These are phyloP conservation scores for Aspergillus leporis DNA, from an alignment of 495 filamentous ascomycete species.

Conservation along the genomic window DNA sequence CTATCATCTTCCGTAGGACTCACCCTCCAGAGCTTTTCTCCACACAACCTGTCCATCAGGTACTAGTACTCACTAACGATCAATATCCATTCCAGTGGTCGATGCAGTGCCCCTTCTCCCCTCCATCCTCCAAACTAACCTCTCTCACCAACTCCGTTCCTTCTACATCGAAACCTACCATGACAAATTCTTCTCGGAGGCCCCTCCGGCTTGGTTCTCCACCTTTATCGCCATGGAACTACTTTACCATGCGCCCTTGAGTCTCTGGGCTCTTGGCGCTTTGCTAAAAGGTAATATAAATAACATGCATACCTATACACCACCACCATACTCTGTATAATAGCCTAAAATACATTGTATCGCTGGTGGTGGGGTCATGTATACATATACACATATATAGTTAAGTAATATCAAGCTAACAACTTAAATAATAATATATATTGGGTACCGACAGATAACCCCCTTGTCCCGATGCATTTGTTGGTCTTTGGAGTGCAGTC, in stretches of 20 bases:
- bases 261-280: slow-evolving; percentile 61
- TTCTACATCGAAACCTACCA: slow-evolving; percentile 69
- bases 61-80: not conserved
- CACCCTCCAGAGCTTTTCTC: slow-evolving; percentile 9
- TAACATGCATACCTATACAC: too few species aligned
- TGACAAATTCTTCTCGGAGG: slow-evolving; percentile 71
- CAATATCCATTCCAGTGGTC: slow-evolving; percentile 46
- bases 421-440: not conserved
- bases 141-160: slow-evolving; percentile 51
- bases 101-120: slow-evolving; percentile 70
- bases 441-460: slow-evolving; percentile 48
- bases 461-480: slow-evolving; percentile 61
- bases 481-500: slow-evolving; percentile 70
- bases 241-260: slow-evolving; percentile 66
- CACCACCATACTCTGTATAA: not conserved
- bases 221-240: slow-evolving; percentile 69
- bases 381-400: not conserved
- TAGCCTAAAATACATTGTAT: slow-evolving; percentile 14
- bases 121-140: slow-evolving; percentile 45
- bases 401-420: not conserved
- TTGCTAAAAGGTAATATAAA: slow-evolving; percentile 45
- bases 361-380: not conserved
- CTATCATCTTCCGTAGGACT: slow-evolving; percentile 64
- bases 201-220: slow-evolving; percentile 67
- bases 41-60: slow-evolving; percentile 1